Percentiles rank a stretch among this genome's conserved stretches.
Evolutionary conservation across 192 early-diverging fungal genomes (phyloP).

Genomic region (Coemansia erecta): DNA sequence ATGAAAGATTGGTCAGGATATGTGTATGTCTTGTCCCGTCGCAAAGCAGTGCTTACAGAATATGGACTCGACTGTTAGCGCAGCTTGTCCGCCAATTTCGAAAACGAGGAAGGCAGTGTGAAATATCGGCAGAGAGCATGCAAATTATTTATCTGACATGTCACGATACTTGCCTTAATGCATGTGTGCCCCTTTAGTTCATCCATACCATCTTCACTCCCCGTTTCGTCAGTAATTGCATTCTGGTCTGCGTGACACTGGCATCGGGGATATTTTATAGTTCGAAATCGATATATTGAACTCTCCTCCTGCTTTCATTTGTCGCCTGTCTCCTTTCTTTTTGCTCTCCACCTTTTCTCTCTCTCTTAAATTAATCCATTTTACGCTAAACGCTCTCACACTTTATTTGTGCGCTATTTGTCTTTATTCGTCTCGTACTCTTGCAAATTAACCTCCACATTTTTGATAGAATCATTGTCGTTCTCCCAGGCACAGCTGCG

Average conservation of each 20-base stretch:
- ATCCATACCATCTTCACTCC: too few species aligned
- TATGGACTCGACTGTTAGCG: too few species aligned
- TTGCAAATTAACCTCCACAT: background rate
- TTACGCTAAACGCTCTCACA: background rate
- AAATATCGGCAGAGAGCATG: background rate
- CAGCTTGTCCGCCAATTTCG: background rate
- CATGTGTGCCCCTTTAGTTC: too few species aligned
- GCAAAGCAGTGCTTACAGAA: too few species aligned
- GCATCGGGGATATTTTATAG: too few species aligned
- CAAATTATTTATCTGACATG: background rate
- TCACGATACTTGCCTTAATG: background rate
- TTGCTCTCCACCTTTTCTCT: background rate
- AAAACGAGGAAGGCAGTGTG: slow-evolving; percentile 3
- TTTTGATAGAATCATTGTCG: background rate
- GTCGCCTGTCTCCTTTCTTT: background rate
- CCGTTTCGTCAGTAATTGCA: too few species aligned
- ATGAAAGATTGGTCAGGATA: too few species aligned
- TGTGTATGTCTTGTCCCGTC: too few species aligned
- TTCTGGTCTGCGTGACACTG: too few species aligned
- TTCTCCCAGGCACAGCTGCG: background rate
- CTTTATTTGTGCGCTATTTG: background rate
- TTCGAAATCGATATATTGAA: background rate
- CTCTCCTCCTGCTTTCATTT: background rate
- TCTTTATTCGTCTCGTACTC: background rate
- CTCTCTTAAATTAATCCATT: background rate